phyloP scores from a whole-genome alignment of 2,329 filamentous ascomycete species.

The Ceratocystis variospora region DNA sequence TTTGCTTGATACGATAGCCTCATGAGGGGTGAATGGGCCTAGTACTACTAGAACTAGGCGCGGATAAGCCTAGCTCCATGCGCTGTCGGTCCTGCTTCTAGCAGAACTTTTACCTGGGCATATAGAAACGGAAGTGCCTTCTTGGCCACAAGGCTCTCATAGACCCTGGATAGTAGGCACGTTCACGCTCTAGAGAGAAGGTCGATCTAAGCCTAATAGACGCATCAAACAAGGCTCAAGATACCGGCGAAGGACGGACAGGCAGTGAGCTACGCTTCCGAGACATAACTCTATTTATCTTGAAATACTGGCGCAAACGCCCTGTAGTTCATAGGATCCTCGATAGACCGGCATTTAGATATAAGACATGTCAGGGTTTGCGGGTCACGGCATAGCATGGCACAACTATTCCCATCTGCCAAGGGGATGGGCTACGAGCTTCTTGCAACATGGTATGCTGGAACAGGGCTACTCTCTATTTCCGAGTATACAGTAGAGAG shows the following conservation, averaged over 20 bases:
- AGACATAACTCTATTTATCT: background rate
- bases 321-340: constrained; percentile 31
- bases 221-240: constrained; percentile 27
- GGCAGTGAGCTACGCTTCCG: constrained; percentile 20
- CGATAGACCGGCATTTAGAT: constrained; percentile 31
- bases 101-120: no score
- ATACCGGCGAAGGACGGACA: constrained; percentile 28
- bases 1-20: background rate
- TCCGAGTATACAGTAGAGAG: constrained; percentile 10
- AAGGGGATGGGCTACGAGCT: constrained; percentile 32
- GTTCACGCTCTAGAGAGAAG: constrained; percentile 32
- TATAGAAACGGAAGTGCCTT: no score
- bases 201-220: constrained; percentile 28
- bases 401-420: constrained; percentile 30
- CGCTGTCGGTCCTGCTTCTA: background rate
- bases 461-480: constrained; percentile 22
- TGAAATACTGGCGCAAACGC: background rate
- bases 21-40: background rate
- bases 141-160: background rate
- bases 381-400: constrained; percentile 43
- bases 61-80: background rate
- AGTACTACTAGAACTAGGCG: background rate
- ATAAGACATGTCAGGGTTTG: constrained; percentile 36
- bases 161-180: constrained; percentile 24
- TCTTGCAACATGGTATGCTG: constrained; percentile 24